Evolutionary conservation across 1,139 yeast genomes (phyloP), one percentile per base, ranked within the genome.

Genomic region (Scheffersomyces quercinus): DNA sequence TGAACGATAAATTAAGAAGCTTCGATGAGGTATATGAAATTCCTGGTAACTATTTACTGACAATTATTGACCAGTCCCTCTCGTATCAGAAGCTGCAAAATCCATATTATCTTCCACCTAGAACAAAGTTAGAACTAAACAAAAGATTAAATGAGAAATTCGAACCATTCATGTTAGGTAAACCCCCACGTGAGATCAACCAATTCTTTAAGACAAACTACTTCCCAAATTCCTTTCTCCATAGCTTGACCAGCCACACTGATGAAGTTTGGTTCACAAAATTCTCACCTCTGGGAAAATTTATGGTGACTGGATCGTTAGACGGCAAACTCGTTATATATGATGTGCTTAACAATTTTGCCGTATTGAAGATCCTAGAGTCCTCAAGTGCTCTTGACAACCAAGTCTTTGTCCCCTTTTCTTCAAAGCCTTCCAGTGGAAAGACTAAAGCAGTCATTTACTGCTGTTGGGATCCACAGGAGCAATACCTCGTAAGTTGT

Each of bases 211-310:
- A 47, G 32, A 36, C 41, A 4, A 49, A 46, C 13, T 30, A 41
- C 29, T 80, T 85, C 51, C 93, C 93, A 1, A 65, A 66, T 28
- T 64, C 67, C 13, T 61, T 65, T 12, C 53, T 70, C 13, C 64
- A 62, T 41, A 65, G 70, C 0, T 59, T 89, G 16, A 58, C 67
- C 2, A 70, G 73, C 41, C 95, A 88, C 57, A 65, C 70, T 0
- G 83, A 85, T 53, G 97, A 91, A 60, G 95, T 88, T 5, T 91
- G 97, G 97, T 85, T 75, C 56, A 73, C 86, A 12, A 79, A 80
- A 47, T 90, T 88, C 58, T 85, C 95, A 3, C 88, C 90, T 35
- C 77, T 79, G 64, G 97, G 97, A 1, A 74, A 73, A 47, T 82
- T 71, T 50, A 67, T 91, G 40, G 96, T 89, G 8, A 79, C 93